These are phyloP conservation scores for Telopea speciosissima DNA, from an alignment of 177 flowering plant species.

Conservation along the genomic window DNA sequence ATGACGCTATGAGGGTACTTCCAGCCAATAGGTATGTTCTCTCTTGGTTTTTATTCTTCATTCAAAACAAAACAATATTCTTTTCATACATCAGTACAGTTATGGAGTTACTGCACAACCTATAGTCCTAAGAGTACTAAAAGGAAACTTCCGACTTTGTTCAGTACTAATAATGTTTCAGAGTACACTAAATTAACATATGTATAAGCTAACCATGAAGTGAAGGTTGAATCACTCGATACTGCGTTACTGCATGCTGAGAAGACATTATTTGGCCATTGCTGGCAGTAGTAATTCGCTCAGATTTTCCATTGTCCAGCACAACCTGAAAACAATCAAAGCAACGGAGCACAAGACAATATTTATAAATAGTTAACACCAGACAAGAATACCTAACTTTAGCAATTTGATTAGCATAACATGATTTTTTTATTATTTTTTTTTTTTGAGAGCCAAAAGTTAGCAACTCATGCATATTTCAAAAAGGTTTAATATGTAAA, in stretches of 20 bases:
- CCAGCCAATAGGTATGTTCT: too few species aligned
- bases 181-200: too few species aligned
- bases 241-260: slow-evolving; percentile 80
- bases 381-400: neutral
- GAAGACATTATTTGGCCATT: slow-evolving; percentile 26
- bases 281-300: slow-evolving; percentile 53
- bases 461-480: neutral
- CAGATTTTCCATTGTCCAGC: slow-evolving; percentile 76
- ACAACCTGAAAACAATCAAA: slow-evolving; percentile 46
- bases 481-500: too few species aligned
- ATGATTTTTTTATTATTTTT: too few species aligned
- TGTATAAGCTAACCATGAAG: slow-evolving; percentile 41
- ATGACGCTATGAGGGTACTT: too few species aligned
- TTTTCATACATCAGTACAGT: neutral
- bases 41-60: too few species aligned
- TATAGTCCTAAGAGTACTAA: too few species aligned
- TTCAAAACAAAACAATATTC: neutral
- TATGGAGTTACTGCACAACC: neutral
- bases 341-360: neutral
- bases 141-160: too few species aligned
- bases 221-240: slow-evolving; percentile 56
- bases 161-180: too few species aligned
- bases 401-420: neutral
- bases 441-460: neutral
- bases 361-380: neutral